These are phyloP conservation scores for Pleoardoris graminearum DNA, from an alignment of 2,329 filamentous ascomycete species.

Conservation along the genomic window DNA sequence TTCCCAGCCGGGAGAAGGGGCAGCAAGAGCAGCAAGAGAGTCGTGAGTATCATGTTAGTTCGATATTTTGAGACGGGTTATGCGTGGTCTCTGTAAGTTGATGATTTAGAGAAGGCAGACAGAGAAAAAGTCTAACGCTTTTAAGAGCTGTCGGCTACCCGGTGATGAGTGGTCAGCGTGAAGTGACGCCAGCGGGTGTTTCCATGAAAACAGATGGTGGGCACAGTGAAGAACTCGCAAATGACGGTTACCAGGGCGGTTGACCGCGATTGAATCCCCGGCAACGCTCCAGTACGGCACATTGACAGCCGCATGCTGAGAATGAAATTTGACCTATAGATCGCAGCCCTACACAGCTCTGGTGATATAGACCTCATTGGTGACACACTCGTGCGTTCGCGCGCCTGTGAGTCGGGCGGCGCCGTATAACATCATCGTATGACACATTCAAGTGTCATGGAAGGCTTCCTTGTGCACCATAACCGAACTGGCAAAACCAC, in stretches of 20 bases:
- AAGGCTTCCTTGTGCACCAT: no score
- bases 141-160: not conserved
- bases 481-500: no score
- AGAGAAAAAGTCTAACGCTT: not conserved
- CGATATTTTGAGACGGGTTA: no score
- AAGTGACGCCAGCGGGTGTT: not conserved
- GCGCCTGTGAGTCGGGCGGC: no score
- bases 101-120: not conserved
- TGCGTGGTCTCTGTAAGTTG: not conserved
- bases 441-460: no score
- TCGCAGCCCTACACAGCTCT: no score
- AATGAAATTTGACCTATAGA: not conserved
- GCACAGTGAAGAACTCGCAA: not conserved
- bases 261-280: not conserved
- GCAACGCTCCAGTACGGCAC: not conserved
- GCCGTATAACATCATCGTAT: no score
- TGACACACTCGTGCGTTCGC: no score
- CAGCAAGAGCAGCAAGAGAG: slow-evolving; percentile 2
- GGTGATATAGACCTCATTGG: no score
- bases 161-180: not conserved
- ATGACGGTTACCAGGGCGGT: not conserved
- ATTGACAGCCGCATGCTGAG: not conserved
- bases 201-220: not conserved
- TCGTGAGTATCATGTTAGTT: slow-evolving; percentile 12
- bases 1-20: slow-evolving; percentile 11